A percentile compares a stretch with the other conserved stretches of the same genome.
Conservation (phyloP, 306 rosid species). For the Sphenostylis stenocarpa region DNA sequence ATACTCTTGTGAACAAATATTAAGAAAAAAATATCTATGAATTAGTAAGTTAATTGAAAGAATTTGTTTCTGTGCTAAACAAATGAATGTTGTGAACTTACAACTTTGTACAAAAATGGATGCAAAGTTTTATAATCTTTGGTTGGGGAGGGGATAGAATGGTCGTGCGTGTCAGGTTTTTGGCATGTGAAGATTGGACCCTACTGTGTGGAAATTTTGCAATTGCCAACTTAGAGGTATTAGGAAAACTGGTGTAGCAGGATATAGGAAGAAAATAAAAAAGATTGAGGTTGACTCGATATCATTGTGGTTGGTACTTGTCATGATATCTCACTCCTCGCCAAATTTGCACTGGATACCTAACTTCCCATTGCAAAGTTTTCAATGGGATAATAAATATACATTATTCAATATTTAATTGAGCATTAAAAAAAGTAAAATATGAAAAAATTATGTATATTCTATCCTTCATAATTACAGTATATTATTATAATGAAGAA, state of each 20-base stretch:
- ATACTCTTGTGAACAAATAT: background rate
- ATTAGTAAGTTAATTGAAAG: background rate
- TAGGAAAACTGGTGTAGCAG: background rate
- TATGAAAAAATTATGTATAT: too few species aligned
- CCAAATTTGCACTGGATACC: background rate
- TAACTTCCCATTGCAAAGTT: background rate
- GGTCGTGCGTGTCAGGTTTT: background rate
- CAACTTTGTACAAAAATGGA: background rate
- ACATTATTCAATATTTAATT: too few species aligned
- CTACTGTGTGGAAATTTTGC: background rate
- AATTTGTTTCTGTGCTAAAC: background rate
- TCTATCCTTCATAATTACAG: too few species aligned
- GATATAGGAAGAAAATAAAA: background rate
- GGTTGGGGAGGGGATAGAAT: background rate
- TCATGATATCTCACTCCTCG: background rate
- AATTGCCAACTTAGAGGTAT: slow-evolving; percentile 20
- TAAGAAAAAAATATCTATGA: background rate
- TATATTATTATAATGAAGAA: too few species aligned
- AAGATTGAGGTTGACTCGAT: slow-evolving; percentile 1
- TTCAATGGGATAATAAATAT: background rate
- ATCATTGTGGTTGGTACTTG: background rate
- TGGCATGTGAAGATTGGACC: slow-evolving; percentile 32
- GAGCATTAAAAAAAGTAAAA: background rate
- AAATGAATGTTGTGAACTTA: background rate
- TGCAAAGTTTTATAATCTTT: background rate